Base-by-base conservation (phyloP, 352 stramenopile genomes). In the Phytophthora agathidicida region DNA sequence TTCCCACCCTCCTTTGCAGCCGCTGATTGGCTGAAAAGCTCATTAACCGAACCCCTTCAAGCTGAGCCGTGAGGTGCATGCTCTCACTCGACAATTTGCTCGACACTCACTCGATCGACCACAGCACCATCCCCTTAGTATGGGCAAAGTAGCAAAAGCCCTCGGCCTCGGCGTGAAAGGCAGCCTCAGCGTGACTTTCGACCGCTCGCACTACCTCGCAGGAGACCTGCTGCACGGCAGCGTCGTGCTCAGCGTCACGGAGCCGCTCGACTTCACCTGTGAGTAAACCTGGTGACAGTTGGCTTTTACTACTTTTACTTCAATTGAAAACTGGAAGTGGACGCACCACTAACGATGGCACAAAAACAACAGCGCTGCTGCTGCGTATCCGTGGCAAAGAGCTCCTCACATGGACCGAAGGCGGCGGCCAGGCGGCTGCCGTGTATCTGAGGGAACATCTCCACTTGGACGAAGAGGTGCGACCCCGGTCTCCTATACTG, bases 211-310 rank as follows among this genome's bases (percentile, higher is more conserved):
- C 33, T 73, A 71, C 33, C 26, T 62, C n/a, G 46, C 68, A 2
- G 68, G 68, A 3, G 64, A 73, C 44, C 16, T 71, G 7, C 36
- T 77, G 30, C 54, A 60, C 20, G 68, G 68, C 39, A 59, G 19
- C 45, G 64, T 73, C 14, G 37, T 61, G 43, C 54, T 77, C 16
- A 57, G 50, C 35, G 59, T 77, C 13, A 39, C 44, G 0, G 60
- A 73, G 36, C 64, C 68, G 28, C 54, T 73, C 17, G 58, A 73
- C 33, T 73, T 71, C 39, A 63, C 48, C n/a, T 68, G 65, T 73
- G 23, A 22, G 65, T 51, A 36, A 11, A 11, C 24, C 13, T 39
- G 31, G 7, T 47, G n/a, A n/a, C n/a, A n/a, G n/a, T n/a, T n/a
- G n/a, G n/a, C n/a, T n/a, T n/a, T n/a, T n/a, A n/a, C n/a, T n/a